phyloP scores from a whole-genome alignment of 805 yeast species.

The Ogataea allantospora region DNA sequence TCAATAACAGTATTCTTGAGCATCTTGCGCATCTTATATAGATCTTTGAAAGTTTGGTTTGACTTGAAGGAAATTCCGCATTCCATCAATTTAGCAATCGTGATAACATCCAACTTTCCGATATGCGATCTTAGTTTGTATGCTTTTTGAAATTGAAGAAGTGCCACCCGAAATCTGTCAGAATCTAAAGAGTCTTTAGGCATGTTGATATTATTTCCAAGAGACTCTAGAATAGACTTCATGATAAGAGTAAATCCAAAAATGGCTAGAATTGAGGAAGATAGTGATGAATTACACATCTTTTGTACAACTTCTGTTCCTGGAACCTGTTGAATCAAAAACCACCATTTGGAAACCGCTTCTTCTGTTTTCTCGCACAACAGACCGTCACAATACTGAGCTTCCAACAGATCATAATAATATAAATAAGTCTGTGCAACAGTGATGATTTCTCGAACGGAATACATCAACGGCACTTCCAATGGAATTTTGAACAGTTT shows the following conservation, averaged over 20 bases:
- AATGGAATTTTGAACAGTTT: conserved; percentile 63
- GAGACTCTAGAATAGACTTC: conserved; percentile 59
- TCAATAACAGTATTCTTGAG: conserved; percentile 38
- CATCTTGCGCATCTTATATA: conserved; percentile 34
- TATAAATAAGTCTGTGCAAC: conserved; percentile 72
- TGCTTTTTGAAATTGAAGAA: conserved; percentile 72
- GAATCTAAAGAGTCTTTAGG: conserved; percentile 85
- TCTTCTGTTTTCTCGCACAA: conserved; percentile 73
- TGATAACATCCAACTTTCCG: conserved; percentile 25
- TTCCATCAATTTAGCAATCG: conserved; percentile 25
- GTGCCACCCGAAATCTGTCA: conserved; percentile 61
- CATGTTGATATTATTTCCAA: conserved; percentile 51
- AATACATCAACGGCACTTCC: conserved; percentile 56
- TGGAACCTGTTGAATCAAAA: conserved; percentile 38
- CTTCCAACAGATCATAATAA: conserved; percentile 72
- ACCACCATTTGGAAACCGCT: conserved; percentile 84
- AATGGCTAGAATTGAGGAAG: conserved; percentile 69
- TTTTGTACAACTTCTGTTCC: conserved; percentile 22
- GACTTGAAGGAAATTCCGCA: conserved; percentile 30
- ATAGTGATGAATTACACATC: conserved; percentile 8
- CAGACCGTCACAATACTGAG: conserved; percentile 77
- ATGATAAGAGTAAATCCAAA: conserved; percentile 74
- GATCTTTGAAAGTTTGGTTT: conserved; percentile 35
- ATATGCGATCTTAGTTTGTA: conserved; percentile 15
- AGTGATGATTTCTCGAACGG: conserved; percentile 71